Conservation (phyloP, 805 yeast genomes). For the Ogataea ganodermae region DNA sequence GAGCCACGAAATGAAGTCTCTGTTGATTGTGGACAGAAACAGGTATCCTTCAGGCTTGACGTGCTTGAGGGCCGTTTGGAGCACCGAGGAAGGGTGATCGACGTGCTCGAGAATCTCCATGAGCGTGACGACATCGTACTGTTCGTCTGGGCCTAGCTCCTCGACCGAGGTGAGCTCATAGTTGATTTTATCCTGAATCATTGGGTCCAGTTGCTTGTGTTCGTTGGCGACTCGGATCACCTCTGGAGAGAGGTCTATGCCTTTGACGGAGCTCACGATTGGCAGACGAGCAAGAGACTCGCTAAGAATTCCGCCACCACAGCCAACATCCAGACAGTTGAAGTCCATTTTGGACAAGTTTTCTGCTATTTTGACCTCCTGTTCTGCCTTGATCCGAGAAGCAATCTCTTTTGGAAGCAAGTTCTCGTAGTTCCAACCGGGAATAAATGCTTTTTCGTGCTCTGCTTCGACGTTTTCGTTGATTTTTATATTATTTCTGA, state of each 20-base stretch:
- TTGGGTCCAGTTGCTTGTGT: constrained; percentile 71
- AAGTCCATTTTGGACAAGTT: constrained; percentile 41
- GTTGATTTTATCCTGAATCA: constrained; percentile 45
- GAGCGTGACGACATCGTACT: constrained; percentile 79
- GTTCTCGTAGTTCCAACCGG: constrained; percentile 67
- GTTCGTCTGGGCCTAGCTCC: constrained; percentile 44
- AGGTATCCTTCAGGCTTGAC: constrained; percentile 82
- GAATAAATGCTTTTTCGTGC: constrained; percentile 60
- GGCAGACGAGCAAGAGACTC: constrained; percentile 84
- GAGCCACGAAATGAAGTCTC: constrained; percentile 84
- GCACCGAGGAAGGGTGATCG: constrained; percentile 73
- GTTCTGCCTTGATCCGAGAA: constrained; percentile 49
- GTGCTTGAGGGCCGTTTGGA: constrained; percentile 65
- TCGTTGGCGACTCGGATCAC: constrained; percentile 76
- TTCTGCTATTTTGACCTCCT: constrained; percentile 46
- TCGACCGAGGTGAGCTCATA: constrained; percentile 70
- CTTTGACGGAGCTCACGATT: constrained; percentile 64
- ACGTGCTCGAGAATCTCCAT: constrained; percentile 97
- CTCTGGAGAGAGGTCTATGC: constrained; percentile 83
- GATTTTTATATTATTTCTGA: constrained; percentile 46
- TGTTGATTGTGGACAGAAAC: constrained; percentile 87
- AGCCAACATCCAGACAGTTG: constrained; percentile 83
- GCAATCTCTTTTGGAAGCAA: constrained; percentile 63
- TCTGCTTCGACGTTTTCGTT: constrained; percentile 41
- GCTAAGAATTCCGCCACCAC: constrained; percentile 96